A percentile compares a stretch with the other conserved stretches of the same genome.
phyloP scores from a whole-genome alignment of 306 rosid species.

The Lupinus albus region DNA sequence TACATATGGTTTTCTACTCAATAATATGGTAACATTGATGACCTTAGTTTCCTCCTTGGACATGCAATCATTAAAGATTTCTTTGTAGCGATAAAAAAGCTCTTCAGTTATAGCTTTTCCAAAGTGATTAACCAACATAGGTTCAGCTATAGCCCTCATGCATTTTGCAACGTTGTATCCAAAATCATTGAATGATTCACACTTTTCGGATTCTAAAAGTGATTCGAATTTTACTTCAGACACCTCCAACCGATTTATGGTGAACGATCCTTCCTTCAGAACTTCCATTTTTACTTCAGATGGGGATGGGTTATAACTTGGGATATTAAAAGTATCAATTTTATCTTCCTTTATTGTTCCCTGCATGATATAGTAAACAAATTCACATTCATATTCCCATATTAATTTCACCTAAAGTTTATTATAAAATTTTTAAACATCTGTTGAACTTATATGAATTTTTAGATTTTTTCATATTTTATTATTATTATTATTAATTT shows the following conservation, averaged over 20 bases:
- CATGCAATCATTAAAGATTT: slow-evolving; percentile 33
- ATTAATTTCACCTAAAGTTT: no score
- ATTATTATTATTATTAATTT: no score
- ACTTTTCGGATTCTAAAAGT: no score
- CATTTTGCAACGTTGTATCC: slow-evolving; percentile 35
- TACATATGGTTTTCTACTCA: background rate
- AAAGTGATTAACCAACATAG: slow-evolving; percentile 39
- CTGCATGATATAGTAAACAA: no score
- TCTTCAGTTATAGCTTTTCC: slow-evolving; percentile 44
- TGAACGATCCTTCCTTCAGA: slow-evolving; percentile 38
- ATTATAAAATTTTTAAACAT: no score
- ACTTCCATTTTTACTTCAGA: slow-evolving; percentile 37
- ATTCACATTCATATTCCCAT: no score
- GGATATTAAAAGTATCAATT: slow-evolving; percentile 43
- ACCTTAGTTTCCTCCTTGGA: slow-evolving; percentile 31
- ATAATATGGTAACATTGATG: slow-evolving; percentile 10
- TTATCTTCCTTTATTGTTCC: slow-evolving; percentile 36
- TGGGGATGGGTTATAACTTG: slow-evolving; percentile 35
- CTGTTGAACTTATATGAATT: no score
- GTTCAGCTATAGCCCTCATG: slow-evolving; percentile 46
- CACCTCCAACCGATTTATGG: slow-evolving; percentile 18
- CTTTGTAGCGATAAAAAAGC: slow-evolving; percentile 21
- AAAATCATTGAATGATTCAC: background rate
- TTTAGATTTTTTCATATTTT: no score
- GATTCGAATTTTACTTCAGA: slow-evolving; percentile 33